Evolutionary conservation across 306 rosid species (phyloP).

Genomic region (Mucuna pruriens): DNA sequence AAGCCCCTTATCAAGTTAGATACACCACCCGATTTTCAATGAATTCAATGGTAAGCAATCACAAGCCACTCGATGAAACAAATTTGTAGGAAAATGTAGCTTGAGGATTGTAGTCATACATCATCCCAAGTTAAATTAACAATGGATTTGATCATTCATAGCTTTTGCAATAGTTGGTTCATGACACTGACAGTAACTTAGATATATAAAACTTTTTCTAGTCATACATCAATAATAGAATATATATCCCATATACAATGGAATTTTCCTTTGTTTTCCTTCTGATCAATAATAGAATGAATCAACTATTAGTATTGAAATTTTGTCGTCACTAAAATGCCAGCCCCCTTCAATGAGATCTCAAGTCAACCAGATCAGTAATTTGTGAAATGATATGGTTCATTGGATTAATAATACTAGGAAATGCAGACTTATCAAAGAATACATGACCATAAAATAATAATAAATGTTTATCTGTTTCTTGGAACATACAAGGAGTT

Average conservation of each 20-base stretch:
- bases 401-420: background rate
- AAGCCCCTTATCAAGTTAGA: conserved; percentile 47
- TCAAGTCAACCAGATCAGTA: background rate
- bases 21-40: background rate
- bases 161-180: background rate
- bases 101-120: background rate
- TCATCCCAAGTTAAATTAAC: background rate
- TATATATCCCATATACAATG: background rate
- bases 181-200: background rate
- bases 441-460: background rate
- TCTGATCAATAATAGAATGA: background rate
- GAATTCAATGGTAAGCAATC: conserved; percentile 22
- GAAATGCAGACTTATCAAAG: background rate
- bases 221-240: background rate
- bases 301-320: background rate
- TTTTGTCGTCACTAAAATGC: background rate
- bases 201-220: no score
- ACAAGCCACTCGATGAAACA: background rate
- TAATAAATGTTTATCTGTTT: background rate
- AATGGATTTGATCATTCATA: background rate
- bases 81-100: background rate
- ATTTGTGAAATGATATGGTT: background rate
- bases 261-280: background rate
- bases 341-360: background rate
- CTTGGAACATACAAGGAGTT: background rate